These are phyloP conservation scores for Clavariopsis aquatica DNA, from an alignment of 495 filamentous ascomycete genomes.

Conservation along the genomic window DNA sequence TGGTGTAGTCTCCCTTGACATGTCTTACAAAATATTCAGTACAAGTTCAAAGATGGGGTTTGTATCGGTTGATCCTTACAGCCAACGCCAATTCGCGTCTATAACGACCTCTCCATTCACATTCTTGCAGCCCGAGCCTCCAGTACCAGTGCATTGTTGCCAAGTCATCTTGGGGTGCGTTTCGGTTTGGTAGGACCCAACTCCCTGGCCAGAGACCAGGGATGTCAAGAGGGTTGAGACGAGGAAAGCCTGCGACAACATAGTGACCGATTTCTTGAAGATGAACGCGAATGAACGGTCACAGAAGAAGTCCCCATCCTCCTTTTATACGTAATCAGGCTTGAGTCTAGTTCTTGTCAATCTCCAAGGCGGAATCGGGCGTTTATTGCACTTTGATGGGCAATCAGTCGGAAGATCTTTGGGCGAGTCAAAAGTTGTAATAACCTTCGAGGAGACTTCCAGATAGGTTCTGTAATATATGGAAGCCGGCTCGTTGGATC, in stretches of 20 bases:
- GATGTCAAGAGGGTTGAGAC: not conserved
- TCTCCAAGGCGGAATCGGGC: not conserved
- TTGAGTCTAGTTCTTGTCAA: not conserved
- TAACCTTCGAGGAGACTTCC: not conserved
- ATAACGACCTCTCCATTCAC: conserved; percentile 52
- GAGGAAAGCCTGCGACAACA: not conserved
- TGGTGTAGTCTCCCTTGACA: conserved; percentile 43
- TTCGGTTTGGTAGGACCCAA: conserved; percentile 38
- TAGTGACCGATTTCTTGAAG: not conserved
- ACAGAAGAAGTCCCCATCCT: not conserved
- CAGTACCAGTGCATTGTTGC: conserved; percentile 36
- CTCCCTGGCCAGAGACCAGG: conserved; percentile 15
- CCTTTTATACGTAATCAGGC: conserved; percentile 2
- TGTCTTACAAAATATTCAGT: too few relatives aligned
- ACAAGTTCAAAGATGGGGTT: too few relatives aligned
- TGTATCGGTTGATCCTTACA: too few relatives aligned
- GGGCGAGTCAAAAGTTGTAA: not conserved
- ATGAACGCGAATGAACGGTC: not conserved
- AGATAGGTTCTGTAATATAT: not conserved
- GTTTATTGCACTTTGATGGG: not conserved
- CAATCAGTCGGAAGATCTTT: not conserved
- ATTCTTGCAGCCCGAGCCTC: conserved; percentile 50
- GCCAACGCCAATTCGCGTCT: conserved; percentile 49
- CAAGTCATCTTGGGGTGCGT: conserved; percentile 37
- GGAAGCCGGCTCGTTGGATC: conserved; percentile 10